Evolutionary conservation across 331 rosid genomes (phyloP), one percentile per base, ranked within the genome.

Genomic region (Spiraea crenata): DNA sequence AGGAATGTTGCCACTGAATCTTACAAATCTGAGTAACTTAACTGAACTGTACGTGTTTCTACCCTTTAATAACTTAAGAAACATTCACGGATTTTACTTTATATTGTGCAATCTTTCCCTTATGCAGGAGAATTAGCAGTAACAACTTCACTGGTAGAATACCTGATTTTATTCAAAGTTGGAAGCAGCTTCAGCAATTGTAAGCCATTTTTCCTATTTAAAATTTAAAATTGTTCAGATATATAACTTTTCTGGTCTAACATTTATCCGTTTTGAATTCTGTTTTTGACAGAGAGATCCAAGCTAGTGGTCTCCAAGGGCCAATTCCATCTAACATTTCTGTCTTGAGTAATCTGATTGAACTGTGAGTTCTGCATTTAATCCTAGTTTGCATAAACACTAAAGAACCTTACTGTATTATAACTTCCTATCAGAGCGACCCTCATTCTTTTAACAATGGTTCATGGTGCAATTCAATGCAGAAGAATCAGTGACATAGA

Each of bases 241-340:
- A 1, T 14, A 20, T 0, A 20, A 15, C 9, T 19, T n/a, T 63
- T 56, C 63, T 46, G 40, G 5, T 55, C 42, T 16, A 3, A 50
- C 5, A n/a, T 49, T 16, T 51, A 57, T 34, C 4, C 2, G 39
- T 58, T 16, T 54, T 42, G 31, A 17, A 15, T 34, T 70, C 19
- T 63, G 42, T 63, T 46, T 12, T 54, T 11, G 20, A 63, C 77
- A 77, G 81, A 56, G 81, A 63, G 70, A 77, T 77, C 42, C 63
- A 77, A 64, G 81, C 81, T 35, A 77, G 81, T 77, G 81, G 81
- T 47, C 39, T 77, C 40, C 19, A 70, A 57, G 81, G 81, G 10
- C 81, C 76, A 8, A 77, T 77, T 77, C 81, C 81, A 5, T 38
- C 72, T 19, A 77, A n/a, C 60, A 70, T 77, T 55, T 77, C 81